A percentile compares a stretch with the other conserved stretches of the same genome.
phyloP scores from a whole-genome alignment of 78 protist species.

The Cavenderia fasciculata region DNA sequence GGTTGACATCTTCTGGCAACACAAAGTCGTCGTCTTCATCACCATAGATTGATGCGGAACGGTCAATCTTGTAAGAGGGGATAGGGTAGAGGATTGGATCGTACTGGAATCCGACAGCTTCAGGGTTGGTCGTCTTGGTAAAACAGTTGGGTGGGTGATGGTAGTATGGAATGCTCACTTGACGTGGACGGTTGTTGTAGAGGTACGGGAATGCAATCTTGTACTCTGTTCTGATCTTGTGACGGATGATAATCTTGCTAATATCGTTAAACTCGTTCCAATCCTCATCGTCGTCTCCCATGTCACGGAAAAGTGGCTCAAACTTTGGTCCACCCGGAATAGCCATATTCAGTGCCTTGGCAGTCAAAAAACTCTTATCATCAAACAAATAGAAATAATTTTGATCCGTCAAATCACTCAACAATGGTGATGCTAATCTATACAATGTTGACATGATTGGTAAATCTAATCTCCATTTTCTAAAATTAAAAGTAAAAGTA shows the following conservation, averaged over 20 bases:
- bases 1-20: conserved; percentile 81
- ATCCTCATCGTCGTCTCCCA: conserved; percentile 94
- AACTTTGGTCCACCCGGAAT: conserved; percentile 99
- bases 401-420: conserved; percentile 93
- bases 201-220: conserved; percentile 98
- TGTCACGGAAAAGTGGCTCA: conserved; percentile 98
- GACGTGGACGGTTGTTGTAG: conserved; percentile 97
- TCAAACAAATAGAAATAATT: conserved; percentile 99
- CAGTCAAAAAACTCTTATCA: conserved; percentile 95
- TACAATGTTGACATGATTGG: conserved; percentile 94
- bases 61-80: conserved; percentile 67
- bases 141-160: conserved; percentile 92
- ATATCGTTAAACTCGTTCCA: conserved; percentile 99
- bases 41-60: background rate
- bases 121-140: conserved; percentile 95
- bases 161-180: conserved; percentile 88
- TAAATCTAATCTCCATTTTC: conserved; percentile 93
- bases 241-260: conserved; percentile 98
- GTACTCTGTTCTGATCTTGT: conserved; percentile 98
- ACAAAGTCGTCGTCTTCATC: conserved; percentile 76
- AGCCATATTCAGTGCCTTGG: conserved; percentile 99
- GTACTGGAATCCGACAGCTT: conserved; percentile 96
- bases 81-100: conserved; percentile 97
- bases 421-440: conserved; percentile 95
- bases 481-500: background rate